A percentile compares a stretch with the other conserved stretches of the same genome.
These are phyloP conservation scores for Spencermartinsiella ligniputridi DNA, from an alignment of 1,139 yeast species.

Conservation along the genomic window DNA sequence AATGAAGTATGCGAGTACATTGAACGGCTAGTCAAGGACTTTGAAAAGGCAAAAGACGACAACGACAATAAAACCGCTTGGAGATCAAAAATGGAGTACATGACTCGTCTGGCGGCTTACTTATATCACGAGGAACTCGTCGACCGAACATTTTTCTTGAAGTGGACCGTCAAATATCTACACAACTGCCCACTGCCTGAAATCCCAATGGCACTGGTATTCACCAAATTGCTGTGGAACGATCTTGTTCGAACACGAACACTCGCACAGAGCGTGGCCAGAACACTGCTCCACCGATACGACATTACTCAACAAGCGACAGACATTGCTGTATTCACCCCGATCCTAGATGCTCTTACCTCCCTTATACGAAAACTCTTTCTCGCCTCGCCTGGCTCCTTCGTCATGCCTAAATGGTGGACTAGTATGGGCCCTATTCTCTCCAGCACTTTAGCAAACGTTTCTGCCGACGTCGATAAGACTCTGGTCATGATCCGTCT, in stretches of 20 bases:
- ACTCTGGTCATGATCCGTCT: conserved; percentile 31
- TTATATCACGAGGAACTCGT: conserved; percentile 65
- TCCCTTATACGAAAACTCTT: conserved; percentile 36
- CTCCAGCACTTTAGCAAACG: conserved; percentile 34
- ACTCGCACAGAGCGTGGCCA: conserved; percentile 29
- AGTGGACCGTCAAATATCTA: conserved; percentile 57
- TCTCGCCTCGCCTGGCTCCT: conserved; percentile 57
- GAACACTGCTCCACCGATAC: conserved; percentile 24
- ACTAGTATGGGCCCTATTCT: conserved; percentile 52
- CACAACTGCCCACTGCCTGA: conserved; percentile 43
- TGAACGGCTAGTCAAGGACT: conserved; percentile 40
- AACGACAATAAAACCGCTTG: background rate
- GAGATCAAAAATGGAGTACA: conserved; percentile 45
- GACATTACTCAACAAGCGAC: conserved; percentile 20
- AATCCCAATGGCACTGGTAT: conserved; percentile 53
- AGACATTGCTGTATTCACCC: conserved; percentile 33
- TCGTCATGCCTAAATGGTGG: conserved; percentile 80
- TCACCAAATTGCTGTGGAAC: conserved; percentile 68
- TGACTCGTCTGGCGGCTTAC: conserved; percentile 55
- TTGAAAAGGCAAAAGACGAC: conserved; percentile 9
- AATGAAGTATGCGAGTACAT: conserved; percentile 64
- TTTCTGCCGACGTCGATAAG: conserved; percentile 21
- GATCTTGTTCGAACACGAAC: conserved; percentile 47
- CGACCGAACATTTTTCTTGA: conserved; percentile 56
- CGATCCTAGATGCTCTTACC: conserved; percentile 13